phyloP scores from a whole-genome alignment of 2,329 filamentous ascomycete species.

The Amesomyces nigricolor region DNA sequence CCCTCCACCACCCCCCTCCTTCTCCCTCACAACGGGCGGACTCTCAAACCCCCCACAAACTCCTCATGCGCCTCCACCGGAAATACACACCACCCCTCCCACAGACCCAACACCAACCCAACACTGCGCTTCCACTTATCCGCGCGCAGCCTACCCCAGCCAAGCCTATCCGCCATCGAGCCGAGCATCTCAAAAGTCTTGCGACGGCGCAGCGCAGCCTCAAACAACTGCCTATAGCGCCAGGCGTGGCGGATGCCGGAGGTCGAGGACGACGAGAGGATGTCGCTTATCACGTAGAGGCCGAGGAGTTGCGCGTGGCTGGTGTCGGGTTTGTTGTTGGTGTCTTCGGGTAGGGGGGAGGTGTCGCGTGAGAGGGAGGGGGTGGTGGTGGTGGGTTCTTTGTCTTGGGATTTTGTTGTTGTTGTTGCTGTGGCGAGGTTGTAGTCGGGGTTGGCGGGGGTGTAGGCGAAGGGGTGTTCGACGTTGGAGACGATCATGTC shows the following conservation, averaged over 20 bases:
- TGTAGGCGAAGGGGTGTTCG: conserved; percentile 67
- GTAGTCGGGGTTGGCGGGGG: conserved; percentile 59
- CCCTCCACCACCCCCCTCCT: conserved; percentile 30
- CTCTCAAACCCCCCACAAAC: conserved; percentile 67
- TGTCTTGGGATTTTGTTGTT: conserved; percentile 21
- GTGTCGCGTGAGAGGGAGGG: conserved; percentile 31
- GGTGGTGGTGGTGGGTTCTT: too few relatives aligned
- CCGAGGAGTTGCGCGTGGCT: conserved; percentile 72
- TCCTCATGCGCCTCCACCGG: conserved; percentile 66
- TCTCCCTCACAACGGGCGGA: conserved; percentile 47
- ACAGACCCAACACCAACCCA: conserved; percentile 61
- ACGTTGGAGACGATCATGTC: conserved; percentile 81
- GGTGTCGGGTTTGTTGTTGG: conserved; percentile 44
- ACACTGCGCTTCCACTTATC: conserved; percentile 83
- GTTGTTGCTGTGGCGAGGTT: conserved; percentile 31
- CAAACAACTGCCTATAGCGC: conserved; percentile 79
- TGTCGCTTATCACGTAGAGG: conserved; percentile 71
- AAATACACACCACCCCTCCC: conserved; percentile 69
- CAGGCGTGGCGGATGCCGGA: conserved; percentile 77
- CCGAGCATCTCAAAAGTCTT: conserved; percentile 73
- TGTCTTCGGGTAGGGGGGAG: conserved; percentile 36
- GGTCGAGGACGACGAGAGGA: conserved; percentile 70
- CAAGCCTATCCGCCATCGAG: conserved; percentile 61
- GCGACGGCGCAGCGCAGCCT: conserved; percentile 60
- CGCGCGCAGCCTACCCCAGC: conserved; percentile 74